A percentile compares a stretch with the other conserved stretches of the same genome.
These are phyloP conservation scores for Candida broadrunensis DNA, from an alignment of 805 yeast species.

Conservation along the genomic window DNA sequence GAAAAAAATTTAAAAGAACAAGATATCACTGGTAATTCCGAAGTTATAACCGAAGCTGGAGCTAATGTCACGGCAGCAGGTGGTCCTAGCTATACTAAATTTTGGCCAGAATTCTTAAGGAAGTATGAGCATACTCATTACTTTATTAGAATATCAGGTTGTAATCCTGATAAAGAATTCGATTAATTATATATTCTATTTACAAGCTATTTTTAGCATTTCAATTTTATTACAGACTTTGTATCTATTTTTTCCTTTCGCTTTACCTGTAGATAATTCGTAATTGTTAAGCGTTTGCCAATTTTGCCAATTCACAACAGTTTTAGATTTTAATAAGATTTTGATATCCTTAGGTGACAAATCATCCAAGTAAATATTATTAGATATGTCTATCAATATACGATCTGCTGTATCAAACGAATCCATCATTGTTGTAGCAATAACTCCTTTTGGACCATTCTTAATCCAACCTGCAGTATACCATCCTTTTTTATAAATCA, in stretches of 20 bases:
- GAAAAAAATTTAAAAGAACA: not conserved
- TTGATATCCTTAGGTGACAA: conserved; percentile 11
- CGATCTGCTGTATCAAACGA: conserved; percentile 72
- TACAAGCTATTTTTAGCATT: conserved; percentile 42
- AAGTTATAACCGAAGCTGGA: not conserved
- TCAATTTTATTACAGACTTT: conserved; percentile 49
- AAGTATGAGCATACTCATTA: conserved; percentile 31
- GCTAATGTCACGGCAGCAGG: not conserved
- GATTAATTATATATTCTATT: conserved; percentile 7
- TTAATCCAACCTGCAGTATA: conserved; percentile 92
- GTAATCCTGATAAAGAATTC: conserved; percentile 9
- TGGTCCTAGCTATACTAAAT: conserved; percentile 2
- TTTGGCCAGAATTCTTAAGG: conserved; percentile 19
- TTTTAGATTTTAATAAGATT: conserved; percentile 10
- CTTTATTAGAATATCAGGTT: conserved; percentile 28
- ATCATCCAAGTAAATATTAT: conserved; percentile 22
- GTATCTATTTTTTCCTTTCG: conserved; percentile 50
- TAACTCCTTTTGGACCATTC: conserved; percentile 84
- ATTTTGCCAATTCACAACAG: conserved; percentile 55
- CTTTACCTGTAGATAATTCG: conserved; percentile 51
- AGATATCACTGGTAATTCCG: too few relatives aligned
- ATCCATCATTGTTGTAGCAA: conserved; percentile 86
- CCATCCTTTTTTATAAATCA: conserved; percentile 42
- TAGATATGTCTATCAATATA: conserved; percentile 54
- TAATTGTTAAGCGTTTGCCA: conserved; percentile 59